These are phyloP conservation scores for Diaporthe citrichinensis DNA, from an alignment of 2,329 filamentous ascomycete genomes.

Conservation along the genomic window DNA sequence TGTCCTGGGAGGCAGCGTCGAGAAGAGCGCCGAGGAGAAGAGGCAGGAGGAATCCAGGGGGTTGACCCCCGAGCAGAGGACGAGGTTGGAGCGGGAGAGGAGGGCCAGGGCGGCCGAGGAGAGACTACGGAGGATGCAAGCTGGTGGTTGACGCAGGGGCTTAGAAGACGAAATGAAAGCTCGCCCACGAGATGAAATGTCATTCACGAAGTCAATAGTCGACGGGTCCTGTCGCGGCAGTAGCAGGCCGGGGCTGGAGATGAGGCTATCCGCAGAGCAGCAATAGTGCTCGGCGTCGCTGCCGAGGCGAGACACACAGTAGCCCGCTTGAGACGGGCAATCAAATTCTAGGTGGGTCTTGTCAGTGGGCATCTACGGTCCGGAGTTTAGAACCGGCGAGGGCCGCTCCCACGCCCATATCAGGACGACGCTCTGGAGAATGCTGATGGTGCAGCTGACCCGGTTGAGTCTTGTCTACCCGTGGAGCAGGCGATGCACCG, in stretches of 20 bases:
- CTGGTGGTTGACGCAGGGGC: conserved; percentile 46
- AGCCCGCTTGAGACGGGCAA: conserved; percentile 21
- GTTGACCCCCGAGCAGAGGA: conserved; percentile 88
- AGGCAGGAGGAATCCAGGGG: conserved; percentile 88
- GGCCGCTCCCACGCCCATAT: neutral
- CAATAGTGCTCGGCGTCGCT: conserved; percentile 19
- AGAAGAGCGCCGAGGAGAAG: conserved; percentile 84
- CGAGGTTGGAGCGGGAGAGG: conserved; percentile 87
- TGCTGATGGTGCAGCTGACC: neutral
- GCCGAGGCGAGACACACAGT: conserved; percentile 3
- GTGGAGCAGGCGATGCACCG: too few species aligned
- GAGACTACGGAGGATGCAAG: conserved; percentile 78
- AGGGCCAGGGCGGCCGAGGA: conserved; percentile 94
- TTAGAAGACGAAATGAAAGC: conserved; percentile 4
- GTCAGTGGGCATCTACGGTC: neutral
- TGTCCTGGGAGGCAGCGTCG: conserved; percentile 68
- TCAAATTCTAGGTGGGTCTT: conserved; percentile 22
- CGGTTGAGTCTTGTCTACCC: neutral
- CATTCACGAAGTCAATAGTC: conserved; percentile 13
- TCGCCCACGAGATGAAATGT: neutral
- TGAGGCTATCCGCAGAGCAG: conserved; percentile 12
- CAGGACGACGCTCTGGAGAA: neutral
- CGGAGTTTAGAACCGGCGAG: neutral
- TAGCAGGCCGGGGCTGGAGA: conserved; percentile 5
- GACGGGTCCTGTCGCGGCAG: conserved; percentile 7